A percentile compares a stretch with the other conserved stretches of the same genome.
Evolutionary conservation across 2,329 filamentous ascomycete genomes (phyloP).

Genomic region (Pseudohalonectria lignicola): DNA sequence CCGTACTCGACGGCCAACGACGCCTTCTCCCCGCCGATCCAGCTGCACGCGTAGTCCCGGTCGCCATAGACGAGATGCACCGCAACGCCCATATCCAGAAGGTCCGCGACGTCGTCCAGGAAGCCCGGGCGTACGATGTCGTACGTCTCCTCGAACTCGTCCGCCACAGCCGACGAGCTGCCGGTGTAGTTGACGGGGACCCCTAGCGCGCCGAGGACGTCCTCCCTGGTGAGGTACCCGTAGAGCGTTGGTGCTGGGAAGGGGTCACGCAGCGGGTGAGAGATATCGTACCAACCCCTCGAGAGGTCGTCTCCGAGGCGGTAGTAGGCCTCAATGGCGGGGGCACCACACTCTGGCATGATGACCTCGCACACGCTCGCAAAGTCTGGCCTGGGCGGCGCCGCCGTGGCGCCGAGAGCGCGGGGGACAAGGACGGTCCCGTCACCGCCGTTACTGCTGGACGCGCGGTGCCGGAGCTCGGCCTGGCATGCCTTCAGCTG

Average conservation of each 20-base stretch:
- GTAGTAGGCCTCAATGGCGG: too few species aligned
- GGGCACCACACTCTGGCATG: too few species aligned
- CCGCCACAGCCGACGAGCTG: conserved; percentile 26
- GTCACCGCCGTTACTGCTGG: too few species aligned
- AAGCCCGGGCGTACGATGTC: conserved; percentile 21
- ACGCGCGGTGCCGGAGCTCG: neutral
- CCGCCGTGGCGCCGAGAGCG: neutral
- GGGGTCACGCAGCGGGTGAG: conserved; percentile 35
- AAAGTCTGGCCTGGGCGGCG: neutral
- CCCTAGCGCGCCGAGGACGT: conserved; percentile 46
- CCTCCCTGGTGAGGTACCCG: conserved; percentile 44
- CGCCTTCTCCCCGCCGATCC: conserved; percentile 43
- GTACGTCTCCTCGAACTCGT: conserved; percentile 27
- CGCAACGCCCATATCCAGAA: conserved; percentile 45
- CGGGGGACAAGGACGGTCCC: too few species aligned
- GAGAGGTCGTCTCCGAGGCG: too few species aligned
- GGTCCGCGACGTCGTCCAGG: conserved; percentile 33
- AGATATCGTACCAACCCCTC: conserved; percentile 44
- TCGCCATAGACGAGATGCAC: conserved; percentile 48
- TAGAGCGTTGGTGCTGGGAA: conserved; percentile 40
- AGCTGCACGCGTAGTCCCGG: conserved; percentile 45
- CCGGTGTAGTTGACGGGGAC: conserved; percentile 48
- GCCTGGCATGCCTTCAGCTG: conserved; percentile 26
- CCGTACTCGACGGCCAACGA: conserved; percentile 35
- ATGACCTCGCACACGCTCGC: too few species aligned